Evolutionary conservation across 1,284 basidiomycete genomes (phyloP).

Genomic region (Sanguinoderma infundibulare): DNA sequence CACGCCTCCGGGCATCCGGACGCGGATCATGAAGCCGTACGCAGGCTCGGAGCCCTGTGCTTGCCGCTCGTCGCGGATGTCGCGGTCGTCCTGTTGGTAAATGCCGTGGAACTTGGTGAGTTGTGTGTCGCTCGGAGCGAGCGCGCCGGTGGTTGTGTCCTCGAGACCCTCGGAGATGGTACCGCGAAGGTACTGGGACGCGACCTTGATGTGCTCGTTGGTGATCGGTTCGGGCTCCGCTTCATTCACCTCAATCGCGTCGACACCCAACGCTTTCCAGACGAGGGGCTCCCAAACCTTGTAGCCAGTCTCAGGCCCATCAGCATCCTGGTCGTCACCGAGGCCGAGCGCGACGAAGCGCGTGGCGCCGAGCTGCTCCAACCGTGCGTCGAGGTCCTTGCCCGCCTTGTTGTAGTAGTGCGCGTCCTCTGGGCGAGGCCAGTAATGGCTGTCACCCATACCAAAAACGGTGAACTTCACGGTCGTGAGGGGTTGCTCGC

Average conservation of each 20-base stretch:
- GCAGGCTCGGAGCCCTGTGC: constrained; percentile 95
- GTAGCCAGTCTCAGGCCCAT: constrained; percentile 96
- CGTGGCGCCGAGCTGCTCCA: constrained; percentile 79
- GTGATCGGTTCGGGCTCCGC: constrained; percentile 97
- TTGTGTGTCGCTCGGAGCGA: constrained; percentile 90
- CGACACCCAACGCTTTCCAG: constrained; percentile 96
- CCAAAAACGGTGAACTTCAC: constrained; percentile 88
- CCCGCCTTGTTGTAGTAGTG: constrained; percentile 98
- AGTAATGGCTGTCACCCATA: constrained; percentile 99
- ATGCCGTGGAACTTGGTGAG: constrained; percentile 99
- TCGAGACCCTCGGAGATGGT: constrained; percentile 93
- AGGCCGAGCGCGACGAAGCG: constrained; percentile 80
- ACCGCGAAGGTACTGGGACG: constrained; percentile 92
- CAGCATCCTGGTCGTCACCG: constrained; percentile 97
- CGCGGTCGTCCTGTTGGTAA: constrained; percentile 97
- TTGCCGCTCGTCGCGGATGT: constrained; percentile 96
- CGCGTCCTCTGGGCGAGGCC: constrained; percentile 95
- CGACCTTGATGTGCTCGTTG: constrained; percentile 99
- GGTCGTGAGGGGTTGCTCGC: constrained; percentile 60
- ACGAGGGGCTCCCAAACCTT: constrained; percentile 91
- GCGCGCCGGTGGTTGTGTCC: constrained; percentile 87
- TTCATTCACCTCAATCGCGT: constrained; percentile 87
- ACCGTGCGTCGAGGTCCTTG: constrained; percentile 86
- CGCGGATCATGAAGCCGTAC: constrained; percentile 99
- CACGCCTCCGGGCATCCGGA: constrained; percentile 95